These are phyloP conservation scores for Fonsecaea nubica DNA, from an alignment of 2,329 filamentous ascomycete species.

Conservation along the genomic window DNA sequence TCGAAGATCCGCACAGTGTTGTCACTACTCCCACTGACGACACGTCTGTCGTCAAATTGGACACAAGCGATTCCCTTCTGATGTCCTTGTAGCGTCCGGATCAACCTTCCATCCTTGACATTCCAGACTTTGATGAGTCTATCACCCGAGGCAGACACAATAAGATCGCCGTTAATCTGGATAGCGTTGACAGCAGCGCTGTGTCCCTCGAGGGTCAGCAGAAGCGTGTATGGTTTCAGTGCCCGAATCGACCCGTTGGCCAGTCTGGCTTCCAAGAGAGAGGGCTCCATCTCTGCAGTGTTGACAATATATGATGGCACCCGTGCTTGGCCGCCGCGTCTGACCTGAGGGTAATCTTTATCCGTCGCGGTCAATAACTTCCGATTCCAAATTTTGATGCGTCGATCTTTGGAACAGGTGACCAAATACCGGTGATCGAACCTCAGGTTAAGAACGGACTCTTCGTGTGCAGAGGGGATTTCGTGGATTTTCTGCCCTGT, in stretches of 20 bases:
- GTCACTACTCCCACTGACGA: slow-evolving; percentile 95
- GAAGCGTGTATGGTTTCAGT: slow-evolving; percentile 72
- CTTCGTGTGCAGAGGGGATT: slow-evolving; percentile 77
- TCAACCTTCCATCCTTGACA: slow-evolving; percentile 77
- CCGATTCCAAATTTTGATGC: slow-evolving; percentile 95
- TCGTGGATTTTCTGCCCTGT: slow-evolving; percentile 83
- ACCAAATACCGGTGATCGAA: slow-evolving; percentile 92
- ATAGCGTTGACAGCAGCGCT: slow-evolving; percentile 94
- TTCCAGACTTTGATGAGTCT: slow-evolving; percentile 95
- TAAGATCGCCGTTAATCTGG: slow-evolving; percentile 81
- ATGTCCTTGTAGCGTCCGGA: slow-evolving; percentile 82
- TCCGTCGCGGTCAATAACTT: slow-evolving; percentile 62
- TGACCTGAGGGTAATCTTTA: slow-evolving; percentile 51
- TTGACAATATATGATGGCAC: slow-evolving; percentile 63
- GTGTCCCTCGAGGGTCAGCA: slow-evolving; percentile 83
- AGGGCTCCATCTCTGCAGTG: slow-evolving; percentile 51
- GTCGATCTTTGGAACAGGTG: slow-evolving; percentile 96
- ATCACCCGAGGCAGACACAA: slow-evolving; percentile 95
- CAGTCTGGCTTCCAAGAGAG: slow-evolving; percentile 51
- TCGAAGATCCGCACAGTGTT: slow-evolving; percentile 97
- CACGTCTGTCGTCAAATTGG: slow-evolving; percentile 90
- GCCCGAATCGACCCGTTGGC: slow-evolving; percentile 50
- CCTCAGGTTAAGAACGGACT: slow-evolving; percentile 90
- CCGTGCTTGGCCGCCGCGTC: slow-evolving; percentile 44
- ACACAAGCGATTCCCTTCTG: slow-evolving; percentile 96